Evolutionary conservation across 345 rosid genomes (phyloP).

Genomic region (Mercurialis annua): DNA sequence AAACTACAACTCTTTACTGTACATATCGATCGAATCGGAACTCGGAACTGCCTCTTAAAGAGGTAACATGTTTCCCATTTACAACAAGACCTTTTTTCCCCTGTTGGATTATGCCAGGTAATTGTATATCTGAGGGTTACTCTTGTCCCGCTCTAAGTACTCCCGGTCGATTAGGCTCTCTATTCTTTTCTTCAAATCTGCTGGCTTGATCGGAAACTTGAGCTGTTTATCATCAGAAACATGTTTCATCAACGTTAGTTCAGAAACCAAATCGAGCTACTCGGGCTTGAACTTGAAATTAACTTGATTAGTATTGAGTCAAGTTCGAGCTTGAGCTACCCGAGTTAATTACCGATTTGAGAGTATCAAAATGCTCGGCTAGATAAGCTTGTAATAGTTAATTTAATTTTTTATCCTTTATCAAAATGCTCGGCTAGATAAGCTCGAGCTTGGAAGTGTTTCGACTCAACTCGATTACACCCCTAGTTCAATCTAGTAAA

Average conservation of each 20-base stretch:
- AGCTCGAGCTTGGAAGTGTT: too few relatives aligned
- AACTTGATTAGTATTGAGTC: too few relatives aligned
- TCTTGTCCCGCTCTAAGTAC: constrained; percentile 98
- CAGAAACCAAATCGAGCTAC: too few relatives aligned
- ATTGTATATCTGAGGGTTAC: constrained; percentile 94
- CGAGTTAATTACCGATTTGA: too few relatives aligned
- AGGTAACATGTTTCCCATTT: constrained; percentile 19
- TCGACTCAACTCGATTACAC: too few relatives aligned
- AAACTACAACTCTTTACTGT: constrained; percentile 34
- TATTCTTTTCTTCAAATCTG: constrained; percentile 95
- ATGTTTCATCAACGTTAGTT: neutral
- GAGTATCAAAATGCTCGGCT: too few relatives aligned
- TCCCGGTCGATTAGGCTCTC: constrained; percentile 95
- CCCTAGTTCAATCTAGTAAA: neutral
- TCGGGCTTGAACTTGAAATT: too few relatives aligned
- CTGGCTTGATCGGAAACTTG: constrained; percentile 92
- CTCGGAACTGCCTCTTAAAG: constrained; percentile 7
- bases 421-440: too few relatives aligned
- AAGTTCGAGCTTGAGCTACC: too few relatives aligned
- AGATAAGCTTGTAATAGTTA: too few relatives aligned
- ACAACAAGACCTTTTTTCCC: constrained; percentile 3
- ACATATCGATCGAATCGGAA: constrained; percentile 31
- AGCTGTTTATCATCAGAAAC: constrained; percentile 51
- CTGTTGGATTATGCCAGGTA: constrained; percentile 57
- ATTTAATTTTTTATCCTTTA: too few relatives aligned